A percentile compares a stretch with the other conserved stretches of the same genome.
These are phyloP conservation scores for Globisporangium spinosum DNA, from an alignment of 352 stramenopile genomes.

Conservation along the genomic window DNA sequence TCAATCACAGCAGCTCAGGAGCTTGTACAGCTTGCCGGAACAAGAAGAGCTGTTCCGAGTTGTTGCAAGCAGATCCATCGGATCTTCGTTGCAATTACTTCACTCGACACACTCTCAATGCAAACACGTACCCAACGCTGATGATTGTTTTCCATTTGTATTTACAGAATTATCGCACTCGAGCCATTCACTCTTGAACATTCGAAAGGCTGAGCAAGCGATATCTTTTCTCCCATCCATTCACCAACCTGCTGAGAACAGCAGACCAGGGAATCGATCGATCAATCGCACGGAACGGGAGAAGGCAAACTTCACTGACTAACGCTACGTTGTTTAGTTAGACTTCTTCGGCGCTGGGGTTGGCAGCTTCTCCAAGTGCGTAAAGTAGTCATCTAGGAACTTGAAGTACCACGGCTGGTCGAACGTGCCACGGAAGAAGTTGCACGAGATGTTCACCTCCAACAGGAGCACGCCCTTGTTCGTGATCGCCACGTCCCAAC, in stretches of 20 bases:
- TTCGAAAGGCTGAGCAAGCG: not conserved
- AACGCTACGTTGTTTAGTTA: slow-evolving; percentile 24
- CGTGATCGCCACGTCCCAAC: slow-evolving; percentile 92
- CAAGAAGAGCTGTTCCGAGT: not conserved
- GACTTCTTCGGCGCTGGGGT: slow-evolving; percentile 43
- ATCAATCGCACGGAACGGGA: not conserved
- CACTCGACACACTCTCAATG: not conserved
- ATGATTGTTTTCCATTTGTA: not conserved
- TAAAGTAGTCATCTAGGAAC: slow-evolving; percentile 86
- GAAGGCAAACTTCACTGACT: slow-evolving; percentile 7
- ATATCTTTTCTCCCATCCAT: not conserved
- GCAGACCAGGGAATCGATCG: not conserved
- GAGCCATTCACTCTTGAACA: not conserved
- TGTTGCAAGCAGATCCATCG: no score
- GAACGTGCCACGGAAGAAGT: slow-evolving; percentile 93
- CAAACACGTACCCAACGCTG: not conserved
- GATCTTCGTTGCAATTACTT: not conserved
- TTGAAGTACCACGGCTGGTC: slow-evolving; percentile 86
- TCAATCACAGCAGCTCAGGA: not conserved
- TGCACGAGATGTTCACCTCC: slow-evolving; percentile 93
- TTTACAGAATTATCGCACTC: not conserved
- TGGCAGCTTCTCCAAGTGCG: slow-evolving; percentile 58
- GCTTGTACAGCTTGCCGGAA: no score
- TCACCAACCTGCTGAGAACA: not conserved
- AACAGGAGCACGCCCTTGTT: slow-evolving; percentile 86